Base-by-base conservation (phyloP, 2,329 filamentous ascomycete species). In the Neospermospora avenae region DNA sequence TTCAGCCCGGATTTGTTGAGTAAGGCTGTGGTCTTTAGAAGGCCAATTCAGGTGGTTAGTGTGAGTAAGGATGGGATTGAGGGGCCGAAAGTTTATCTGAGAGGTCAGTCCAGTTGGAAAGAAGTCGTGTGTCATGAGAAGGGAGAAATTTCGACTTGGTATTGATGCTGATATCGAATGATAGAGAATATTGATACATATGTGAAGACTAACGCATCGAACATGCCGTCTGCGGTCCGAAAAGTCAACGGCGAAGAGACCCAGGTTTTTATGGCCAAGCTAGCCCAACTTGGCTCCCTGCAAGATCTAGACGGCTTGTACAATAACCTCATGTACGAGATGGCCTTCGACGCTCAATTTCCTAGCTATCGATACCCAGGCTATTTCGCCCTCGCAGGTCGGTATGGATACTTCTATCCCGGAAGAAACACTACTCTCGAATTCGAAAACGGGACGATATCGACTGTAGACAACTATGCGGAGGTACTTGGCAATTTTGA, bases 21-120 rank as follows among this genome's bases (percentile, higher is more conserved):
- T 24, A 78, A 77, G 42, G 77, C 81, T 0, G 84, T 86, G 72
- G 77, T 69, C 62, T 87, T 68, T 65, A 77, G 76, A 7, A 76
- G 46, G 75, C 14, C 77, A 80, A 11, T 82, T 64, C 74, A 76
- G 46, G 67, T 88, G 1, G 82, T 87, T 0, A 86, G 84, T 0
- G 78, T 87, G 4, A 87, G 84, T 2, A 62, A 71, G 4, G 84
- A 88, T 69, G 85, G 85, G 6, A 70, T 76, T 13, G 77, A 80
- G 58, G 68, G 84, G 11, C 85, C 85, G 0, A 77, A 83, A 61
- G 74, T 85, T 1, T 87, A 84, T 62, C 77, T 80, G 16, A 79
- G 78, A 61, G 63, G 76, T 78, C 57, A 71, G 72, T 54, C 1
- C n/a, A n/a, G n/a, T n/a, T n/a, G n/a, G n/a, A n/a, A n/a, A n/a